Evolutionary conservation across 164 flowering plant genomes (phyloP).

Genomic region (Stephania japonica): DNA sequence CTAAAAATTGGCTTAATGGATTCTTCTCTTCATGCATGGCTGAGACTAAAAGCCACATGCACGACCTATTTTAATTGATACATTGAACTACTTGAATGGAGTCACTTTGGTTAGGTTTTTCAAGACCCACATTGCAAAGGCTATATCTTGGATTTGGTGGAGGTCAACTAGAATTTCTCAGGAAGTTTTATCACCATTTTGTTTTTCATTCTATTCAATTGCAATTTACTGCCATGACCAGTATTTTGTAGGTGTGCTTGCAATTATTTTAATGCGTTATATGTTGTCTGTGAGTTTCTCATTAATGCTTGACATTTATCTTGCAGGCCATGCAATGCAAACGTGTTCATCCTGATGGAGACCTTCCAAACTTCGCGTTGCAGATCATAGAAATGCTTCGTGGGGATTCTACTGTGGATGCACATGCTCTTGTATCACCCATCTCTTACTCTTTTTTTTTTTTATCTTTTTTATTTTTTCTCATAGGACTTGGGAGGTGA

Average conservation of each 20-base stretch:
- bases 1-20: too few relatives aligned
- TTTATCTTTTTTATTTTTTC: neutral
- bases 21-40: too few relatives aligned
- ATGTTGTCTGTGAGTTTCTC: neutral
- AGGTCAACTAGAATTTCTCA: neutral
- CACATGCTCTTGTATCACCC: conserved; percentile 76
- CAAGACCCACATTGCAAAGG: too few relatives aligned
- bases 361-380: conserved; percentile 63
- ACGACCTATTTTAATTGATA: too few relatives aligned
- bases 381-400: conserved; percentile 81
- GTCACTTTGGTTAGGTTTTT: too few relatives aligned
- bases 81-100: too few relatives aligned
- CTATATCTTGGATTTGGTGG: too few relatives aligned
- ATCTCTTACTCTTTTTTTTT: neutral
- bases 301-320: neutral
- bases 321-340: conserved; percentile 68
- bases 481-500: too few relatives aligned
- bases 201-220: neutral
- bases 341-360: conserved; percentile 70
- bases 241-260: neutral
- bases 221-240: neutral
- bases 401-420: conserved; percentile 52
- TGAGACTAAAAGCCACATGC: too few relatives aligned
- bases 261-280: neutral
- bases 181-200: neutral